These are phyloP conservation scores for Coprinopsis sp. DNA, from an alignment of 768 basidiomycete genomes.

Conservation along the genomic window DNA sequence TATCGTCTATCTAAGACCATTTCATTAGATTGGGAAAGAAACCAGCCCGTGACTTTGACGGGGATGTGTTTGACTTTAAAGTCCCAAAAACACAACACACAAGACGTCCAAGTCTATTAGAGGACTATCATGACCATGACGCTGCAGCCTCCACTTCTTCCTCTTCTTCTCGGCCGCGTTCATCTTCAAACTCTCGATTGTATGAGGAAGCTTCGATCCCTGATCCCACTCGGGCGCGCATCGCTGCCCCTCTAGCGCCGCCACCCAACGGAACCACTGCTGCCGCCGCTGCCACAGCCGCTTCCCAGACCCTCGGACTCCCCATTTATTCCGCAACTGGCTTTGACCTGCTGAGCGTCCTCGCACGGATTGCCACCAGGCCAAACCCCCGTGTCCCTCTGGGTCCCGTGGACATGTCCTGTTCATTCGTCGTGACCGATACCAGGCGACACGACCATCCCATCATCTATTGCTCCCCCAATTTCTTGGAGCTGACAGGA, in stretches of 20 bases:
- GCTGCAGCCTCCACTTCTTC: too few relatives aligned
- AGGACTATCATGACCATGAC: too few relatives aligned
- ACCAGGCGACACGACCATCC: conserved; percentile 75
- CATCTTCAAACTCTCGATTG: background rate
- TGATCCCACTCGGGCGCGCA: too few relatives aligned
- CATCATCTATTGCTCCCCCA: conserved; percentile 87
- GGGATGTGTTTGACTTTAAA: too few relatives aligned
- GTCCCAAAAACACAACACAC: too few relatives aligned
- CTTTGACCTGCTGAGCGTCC: conserved; percentile 82
- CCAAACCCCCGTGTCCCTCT: conserved; percentile 70
- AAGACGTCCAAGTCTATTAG: too few relatives aligned
- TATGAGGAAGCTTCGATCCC: background rate
- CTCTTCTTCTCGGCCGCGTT: too few relatives aligned
- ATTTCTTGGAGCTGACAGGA: conserved; percentile 74
- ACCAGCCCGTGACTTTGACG: too few relatives aligned
- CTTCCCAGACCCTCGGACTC: background rate
- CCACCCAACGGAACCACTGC: conserved; percentile 1
- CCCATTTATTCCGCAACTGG: conserved; percentile 88
- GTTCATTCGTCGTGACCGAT: conserved; percentile 90
- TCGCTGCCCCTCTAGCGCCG: conserved; percentile 6
- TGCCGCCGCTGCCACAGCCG: too few relatives aligned
- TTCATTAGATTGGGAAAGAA: too few relatives aligned
- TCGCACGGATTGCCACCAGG: conserved; percentile 72
- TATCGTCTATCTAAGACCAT: too few relatives aligned
- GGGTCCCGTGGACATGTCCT: conserved; percentile 90